Base-by-base conservation (phyloP, 2,329 filamentous ascomycete species). In the Nigrospora osmanthi region DNA sequence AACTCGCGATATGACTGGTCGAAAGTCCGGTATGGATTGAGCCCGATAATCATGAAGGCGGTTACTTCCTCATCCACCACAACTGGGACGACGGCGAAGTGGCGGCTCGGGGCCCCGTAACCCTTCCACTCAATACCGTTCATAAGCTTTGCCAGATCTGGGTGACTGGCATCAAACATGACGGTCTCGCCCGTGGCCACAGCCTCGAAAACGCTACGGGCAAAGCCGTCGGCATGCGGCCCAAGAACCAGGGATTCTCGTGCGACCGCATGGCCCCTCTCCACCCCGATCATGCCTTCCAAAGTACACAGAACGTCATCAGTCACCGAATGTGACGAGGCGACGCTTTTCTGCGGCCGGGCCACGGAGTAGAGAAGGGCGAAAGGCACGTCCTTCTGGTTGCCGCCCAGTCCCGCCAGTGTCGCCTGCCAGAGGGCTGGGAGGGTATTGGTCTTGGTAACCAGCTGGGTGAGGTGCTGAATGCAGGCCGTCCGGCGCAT, bases 401-500 rank as follows among this genome's bases (percentile, higher is more conserved):
- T 53, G 3, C 46, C 43, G 14, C 49, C 44, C 7, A 64, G 42
- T 6, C 56, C 54, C 11, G 45, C 41, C 23, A 62, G 38, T 3
- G 60, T 43, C 7, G 52, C 52, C 6, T 47, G 32, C 62, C 62
- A 65, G 11, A 64, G 67, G 3, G 66, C 61, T 52, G 52, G 64
- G 35, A 52, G 54, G 30, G 52, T 57, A 15, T 48, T 58, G 5
- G 56, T 54, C 6, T 54, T 51, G 1, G 54, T 49, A 11, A 59
- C 53, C 11, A 48, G 54, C 35, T 67, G 66, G 2, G 60, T 60
- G 5, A 71, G 47, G 11, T 63, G 56, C n/a, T 64, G 57, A 7
- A 70, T 52, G 28, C 63, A 67, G 31, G 63, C 54, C 51, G 65
- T 63, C 45, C 67, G 58, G 19, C 63, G 50, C 13, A 54, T 57